Evolutionary conservation across 352 stramenopile genomes (phyloP).

Genomic region (Phytophthora sp.): DNA sequence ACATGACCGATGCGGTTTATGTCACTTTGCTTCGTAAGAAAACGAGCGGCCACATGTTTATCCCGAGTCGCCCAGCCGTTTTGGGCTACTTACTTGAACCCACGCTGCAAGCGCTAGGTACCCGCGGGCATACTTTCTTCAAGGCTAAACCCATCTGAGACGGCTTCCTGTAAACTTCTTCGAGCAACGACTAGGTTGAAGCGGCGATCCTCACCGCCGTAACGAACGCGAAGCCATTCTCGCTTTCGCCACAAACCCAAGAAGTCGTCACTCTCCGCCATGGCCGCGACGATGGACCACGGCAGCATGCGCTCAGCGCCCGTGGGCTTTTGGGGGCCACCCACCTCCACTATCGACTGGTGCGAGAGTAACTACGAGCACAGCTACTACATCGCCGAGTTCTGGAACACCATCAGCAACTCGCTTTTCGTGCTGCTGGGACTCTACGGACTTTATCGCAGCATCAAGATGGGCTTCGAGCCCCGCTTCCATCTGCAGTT

Average conservation of each 20-base stretch:
- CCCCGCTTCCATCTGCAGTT: constrained; percentile 80
- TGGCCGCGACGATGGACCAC: background rate
- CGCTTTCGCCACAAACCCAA: background rate
- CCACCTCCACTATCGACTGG: constrained; percentile 87
- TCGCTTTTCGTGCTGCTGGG: constrained; percentile 78
- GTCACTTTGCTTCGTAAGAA: background rate
- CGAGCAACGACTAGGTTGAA: background rate
- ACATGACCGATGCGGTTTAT: background rate
- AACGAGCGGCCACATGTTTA: constrained; percentile 7
- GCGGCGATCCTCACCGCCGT: too few relatives aligned
- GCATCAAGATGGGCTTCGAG: constrained; percentile 73
- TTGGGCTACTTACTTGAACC: background rate
- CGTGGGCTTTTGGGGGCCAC: constrained; percentile 65
- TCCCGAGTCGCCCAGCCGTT: background rate
- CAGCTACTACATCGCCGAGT: constrained; percentile 85
- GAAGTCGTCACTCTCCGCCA: background rate
- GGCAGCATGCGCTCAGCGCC: background rate
- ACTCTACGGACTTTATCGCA: constrained; percentile 72
- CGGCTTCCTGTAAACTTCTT: background rate
- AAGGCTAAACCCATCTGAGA: background rate
- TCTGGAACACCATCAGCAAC: constrained; percentile 90
- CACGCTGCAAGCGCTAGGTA: background rate
- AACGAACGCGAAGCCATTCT: constrained; percentile 13
- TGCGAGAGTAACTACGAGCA: constrained; percentile 87
- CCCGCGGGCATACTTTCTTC: background rate